Evolutionary conservation across 2,329 filamentous ascomycete genomes (phyloP), one percentile per base, ranked within the genome.

Genomic region (Endoconidiophora laricicola): DNA sequence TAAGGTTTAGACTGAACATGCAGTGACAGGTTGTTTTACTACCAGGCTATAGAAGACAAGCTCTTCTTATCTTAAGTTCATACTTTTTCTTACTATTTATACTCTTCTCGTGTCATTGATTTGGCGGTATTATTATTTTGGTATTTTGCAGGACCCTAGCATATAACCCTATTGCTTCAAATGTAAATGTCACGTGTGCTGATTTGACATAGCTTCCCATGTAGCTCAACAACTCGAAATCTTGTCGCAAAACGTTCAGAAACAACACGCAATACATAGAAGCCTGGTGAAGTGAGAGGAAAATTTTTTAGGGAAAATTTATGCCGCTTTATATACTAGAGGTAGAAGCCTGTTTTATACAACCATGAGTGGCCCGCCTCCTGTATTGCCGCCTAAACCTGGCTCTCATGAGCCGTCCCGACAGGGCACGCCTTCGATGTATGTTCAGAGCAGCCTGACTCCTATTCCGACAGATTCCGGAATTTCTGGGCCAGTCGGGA

Each of bases 361-460:
- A 41, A 42, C 9, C 7, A 52, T 54, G 52, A 49, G 47, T 20
- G 46, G 44, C n/a, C 63, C 62, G 4, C 81, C 82, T 23, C 83
- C 83, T 0, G 72, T 79, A 6, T 81, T 79, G 14, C 82, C 83
- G 1, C 83, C 83, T 1, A 86, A 86, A 61, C 78, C 81, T 14
- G 73, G 69, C 57, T 81, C 75, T 62, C 79, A 81, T 61, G 81
- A 85, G 56, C 67, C 74, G 47, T 84, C 77, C 62, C 76, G 80
- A 54, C 71, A 77, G 55, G 73, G 74, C 58, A 85, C 81, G 22
- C 81, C 82, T 1, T 67, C 73, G 48, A 62, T 65, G 44, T 63
- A 14, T 56, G 49, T 62, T 48, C 54, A 62, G 55, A 55, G 62
- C 51, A 52, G 59, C 20, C 29, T 10, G 52, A 60, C 54, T 53